A percentile compares a stretch with the other conserved stretches of the same genome.
Evolutionary conservation across 2,329 filamentous ascomycete species (phyloP).

Genomic region (Neofusicoccum sp.): DNA sequence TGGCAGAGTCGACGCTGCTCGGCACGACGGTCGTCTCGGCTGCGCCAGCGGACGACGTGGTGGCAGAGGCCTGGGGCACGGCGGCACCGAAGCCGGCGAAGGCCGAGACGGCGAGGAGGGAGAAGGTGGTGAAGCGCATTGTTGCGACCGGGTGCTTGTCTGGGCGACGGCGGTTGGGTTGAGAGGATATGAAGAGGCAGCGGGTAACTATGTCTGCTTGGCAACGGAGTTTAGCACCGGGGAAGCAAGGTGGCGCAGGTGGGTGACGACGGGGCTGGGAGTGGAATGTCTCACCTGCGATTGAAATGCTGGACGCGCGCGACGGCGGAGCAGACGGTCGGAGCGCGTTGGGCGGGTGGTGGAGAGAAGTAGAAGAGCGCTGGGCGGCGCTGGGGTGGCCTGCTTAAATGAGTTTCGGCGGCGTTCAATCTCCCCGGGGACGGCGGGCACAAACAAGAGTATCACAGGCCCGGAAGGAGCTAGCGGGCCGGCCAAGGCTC

Average conservation of each 20-base stretch:
- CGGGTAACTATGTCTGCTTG: constrained; percentile 8
- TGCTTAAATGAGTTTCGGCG: constrained; percentile 22
- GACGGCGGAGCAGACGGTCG: constrained; percentile 1
- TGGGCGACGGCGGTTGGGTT: not conserved
- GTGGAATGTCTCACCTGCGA: constrained; percentile 9
- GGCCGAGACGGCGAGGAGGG: constrained; percentile 12
- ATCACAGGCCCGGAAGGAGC: constrained; percentile 23
- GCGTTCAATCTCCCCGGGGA: constrained; percentile 16
- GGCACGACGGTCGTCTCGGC: constrained; percentile 31
- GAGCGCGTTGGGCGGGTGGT: constrained; percentile 3
- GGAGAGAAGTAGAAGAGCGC: constrained; percentile 13
- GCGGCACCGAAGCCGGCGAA: constrained; percentile 16
- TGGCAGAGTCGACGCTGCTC: constrained; percentile 38
- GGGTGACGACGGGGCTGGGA: constrained; percentile 1
- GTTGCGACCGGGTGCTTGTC: not conserved
- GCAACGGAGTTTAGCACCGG: not conserved
- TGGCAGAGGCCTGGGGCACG: not conserved
- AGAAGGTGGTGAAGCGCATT: constrained; percentile 21
- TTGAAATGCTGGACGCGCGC: constrained; percentile 18
- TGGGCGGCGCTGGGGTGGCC: constrained; percentile 8
- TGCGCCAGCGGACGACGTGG: not conserved
- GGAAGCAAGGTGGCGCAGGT: constrained; percentile 14
- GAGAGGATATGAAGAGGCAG: not conserved
- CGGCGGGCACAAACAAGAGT: constrained; percentile 19
- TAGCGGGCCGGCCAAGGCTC: constrained; percentile 16